Percentiles rank a stretch among this genome's conserved stretches.
phyloP scores from a whole-genome alignment of 768 basidiomycete genomes.

The Suillus occidentalis region DNA sequence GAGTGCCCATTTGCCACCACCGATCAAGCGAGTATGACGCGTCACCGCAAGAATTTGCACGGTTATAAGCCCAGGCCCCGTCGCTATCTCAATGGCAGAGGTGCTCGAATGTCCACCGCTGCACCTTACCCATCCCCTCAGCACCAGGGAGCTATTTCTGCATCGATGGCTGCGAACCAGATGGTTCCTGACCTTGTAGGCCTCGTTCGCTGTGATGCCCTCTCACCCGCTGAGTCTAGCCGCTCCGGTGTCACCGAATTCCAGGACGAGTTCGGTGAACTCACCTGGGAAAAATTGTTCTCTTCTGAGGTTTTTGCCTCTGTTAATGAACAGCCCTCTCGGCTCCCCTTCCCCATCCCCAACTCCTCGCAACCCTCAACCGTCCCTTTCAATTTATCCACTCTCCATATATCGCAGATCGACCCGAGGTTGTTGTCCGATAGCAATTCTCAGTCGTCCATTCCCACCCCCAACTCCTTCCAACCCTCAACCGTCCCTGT shows the following conservation, averaged over 20 bases:
- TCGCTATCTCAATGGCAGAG: neutral
- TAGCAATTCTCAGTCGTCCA: no score
- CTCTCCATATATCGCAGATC: no score
- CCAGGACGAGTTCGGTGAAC: neutral
- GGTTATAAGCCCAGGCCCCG: neutral
- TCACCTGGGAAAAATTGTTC: neutral
- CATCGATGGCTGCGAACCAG: neutral
- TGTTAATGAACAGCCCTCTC: neutral
- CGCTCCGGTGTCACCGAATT: neutral
- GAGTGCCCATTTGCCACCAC: neutral
- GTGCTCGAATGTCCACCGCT: neutral
- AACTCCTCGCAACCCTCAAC: no score
- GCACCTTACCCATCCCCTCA: neutral
- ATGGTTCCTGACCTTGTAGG: neutral
- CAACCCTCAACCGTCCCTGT: neutral
- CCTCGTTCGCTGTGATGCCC: neutral
- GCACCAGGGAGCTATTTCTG: neutral
- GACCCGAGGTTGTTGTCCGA: no score
- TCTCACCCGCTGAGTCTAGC: neutral
- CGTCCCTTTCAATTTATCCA: no score
- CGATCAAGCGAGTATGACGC: neutral
- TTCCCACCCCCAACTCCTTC: neutral
- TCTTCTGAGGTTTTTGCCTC: neutral
- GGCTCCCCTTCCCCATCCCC: neutral
- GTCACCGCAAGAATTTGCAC: neutral